Percentiles rank a stretch among this genome's conserved stretches.
Conservation (phyloP, 2,329 filamentous ascomycete species). For the Colletotrichum cuscutae region DNA sequence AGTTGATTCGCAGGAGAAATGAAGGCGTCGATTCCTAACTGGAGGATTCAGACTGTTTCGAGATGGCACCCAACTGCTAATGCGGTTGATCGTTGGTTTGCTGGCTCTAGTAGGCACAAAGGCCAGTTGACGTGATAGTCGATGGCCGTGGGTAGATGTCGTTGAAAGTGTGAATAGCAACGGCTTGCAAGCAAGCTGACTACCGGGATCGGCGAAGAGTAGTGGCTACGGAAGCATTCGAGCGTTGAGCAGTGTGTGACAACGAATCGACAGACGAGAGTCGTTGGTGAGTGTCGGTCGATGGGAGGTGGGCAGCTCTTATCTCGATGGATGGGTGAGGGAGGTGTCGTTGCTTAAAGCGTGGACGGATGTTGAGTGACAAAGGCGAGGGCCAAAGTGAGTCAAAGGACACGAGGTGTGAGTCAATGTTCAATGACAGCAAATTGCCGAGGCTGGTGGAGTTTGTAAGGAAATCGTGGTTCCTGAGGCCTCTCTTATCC, state of each 20-base stretch:
- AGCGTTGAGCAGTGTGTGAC: conserved; percentile 7
- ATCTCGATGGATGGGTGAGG: background rate
- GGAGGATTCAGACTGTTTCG: conserved; percentile 16
- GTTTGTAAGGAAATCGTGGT: background rate
- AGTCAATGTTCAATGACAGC: conserved; percentile 21
- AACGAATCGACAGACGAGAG: conserved; percentile 13
- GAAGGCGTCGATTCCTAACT: conserved; percentile 42
- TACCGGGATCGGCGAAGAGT: conserved; percentile 34
- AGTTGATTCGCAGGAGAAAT: conserved; percentile 31
- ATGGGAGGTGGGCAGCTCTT: conserved; percentile 2
- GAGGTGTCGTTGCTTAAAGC: conserved; percentile 12
- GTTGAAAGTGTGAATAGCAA: conserved; percentile 24
- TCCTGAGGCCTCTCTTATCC: conserved; percentile 33
- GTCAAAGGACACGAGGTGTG: conserved; percentile 26
- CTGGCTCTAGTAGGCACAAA: conserved; percentile 24
- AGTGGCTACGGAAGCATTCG: conserved; percentile 35
- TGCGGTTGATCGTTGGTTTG: background rate
- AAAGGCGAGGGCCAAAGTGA: conserved; percentile 31
- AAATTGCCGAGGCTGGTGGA: conserved; percentile 9
- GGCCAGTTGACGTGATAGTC: background rate
- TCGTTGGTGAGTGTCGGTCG: background rate
- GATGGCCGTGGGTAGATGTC: conserved; percentile 27
- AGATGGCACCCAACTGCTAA: background rate
- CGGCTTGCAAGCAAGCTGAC: conserved; percentile 37
- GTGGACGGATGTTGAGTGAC: background rate